Conservation (phyloP, 2,329 filamentous ascomycete species). For the Periconia macrospinosa region DNA sequence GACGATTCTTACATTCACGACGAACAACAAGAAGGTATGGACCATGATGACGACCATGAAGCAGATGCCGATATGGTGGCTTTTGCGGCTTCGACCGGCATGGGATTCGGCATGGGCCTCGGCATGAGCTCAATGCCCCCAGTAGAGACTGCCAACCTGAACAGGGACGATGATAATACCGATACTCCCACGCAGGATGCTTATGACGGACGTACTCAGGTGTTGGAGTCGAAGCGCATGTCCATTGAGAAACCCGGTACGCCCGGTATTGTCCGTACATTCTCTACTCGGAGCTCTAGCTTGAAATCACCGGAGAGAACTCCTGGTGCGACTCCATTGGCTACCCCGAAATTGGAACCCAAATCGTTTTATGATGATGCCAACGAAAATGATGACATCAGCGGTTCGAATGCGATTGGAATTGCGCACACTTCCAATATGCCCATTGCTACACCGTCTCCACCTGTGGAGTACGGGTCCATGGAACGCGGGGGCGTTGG, state of each 20-base stretch:
- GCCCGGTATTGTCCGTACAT: slow-evolving; percentile 38
- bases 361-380: slow-evolving; percentile 34
- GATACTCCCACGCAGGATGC: slow-evolving; percentile 21
- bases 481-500: slow-evolving; percentile 5
- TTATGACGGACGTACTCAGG: slow-evolving; percentile 30
- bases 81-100: slow-evolving; percentile 34
- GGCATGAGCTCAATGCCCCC: slow-evolving; percentile 25
- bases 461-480: slow-evolving; percentile 18
- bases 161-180: slow-evolving; percentile 19
- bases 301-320: slow-evolving; percentile 18
- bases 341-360: slow-evolving; percentile 14
- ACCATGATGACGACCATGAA: slow-evolving; percentile 15
- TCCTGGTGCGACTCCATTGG: slow-evolving; percentile 4
- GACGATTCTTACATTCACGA: slow-evolving; percentile 25
- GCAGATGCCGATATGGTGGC: slow-evolving; percentile 33
- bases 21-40: slow-evolving; percentile 19
- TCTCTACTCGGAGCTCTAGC: slow-evolving; percentile 33
- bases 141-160: slow-evolving; percentile 9
- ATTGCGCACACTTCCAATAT: slow-evolving; percentile 48
- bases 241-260: slow-evolving; percentile 38
- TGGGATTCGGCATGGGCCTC: slow-evolving; percentile 29
- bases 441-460: slow-evolving; percentile 34
- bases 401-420: slow-evolving; percentile 40
- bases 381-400: slow-evolving; percentile 27
- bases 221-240: slow-evolving; percentile 39